These are phyloP conservation scores for Boletus tomentosulus DNA, from an alignment of 768 basidiomycete species.

Conservation along the genomic window DNA sequence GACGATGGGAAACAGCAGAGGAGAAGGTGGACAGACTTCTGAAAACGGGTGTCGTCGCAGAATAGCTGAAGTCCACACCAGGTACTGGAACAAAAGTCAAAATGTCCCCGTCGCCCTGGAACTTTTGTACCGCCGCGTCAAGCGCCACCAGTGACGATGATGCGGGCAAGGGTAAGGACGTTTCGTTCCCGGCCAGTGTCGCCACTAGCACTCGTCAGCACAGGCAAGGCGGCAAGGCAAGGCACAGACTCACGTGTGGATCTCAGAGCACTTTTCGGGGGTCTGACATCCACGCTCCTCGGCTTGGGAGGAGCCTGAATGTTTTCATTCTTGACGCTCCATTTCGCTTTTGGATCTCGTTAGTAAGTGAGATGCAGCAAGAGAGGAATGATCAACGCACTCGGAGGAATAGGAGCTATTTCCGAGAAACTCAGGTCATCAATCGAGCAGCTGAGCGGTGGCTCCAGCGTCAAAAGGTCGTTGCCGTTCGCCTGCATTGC, in stretches of 20 bases:
- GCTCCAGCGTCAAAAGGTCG: slow-evolving; percentile 2
- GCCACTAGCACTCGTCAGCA: slow-evolving; percentile 1
- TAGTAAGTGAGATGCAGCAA: not conserved
- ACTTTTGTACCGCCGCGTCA: not conserved
- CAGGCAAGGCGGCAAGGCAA: not conserved
- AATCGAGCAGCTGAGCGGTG: not conserved
- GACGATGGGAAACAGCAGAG: not conserved
- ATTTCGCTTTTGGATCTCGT: not conserved
- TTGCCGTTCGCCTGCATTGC: not conserved
- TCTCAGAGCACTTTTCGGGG: not conserved
- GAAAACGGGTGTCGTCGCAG: not conserved
- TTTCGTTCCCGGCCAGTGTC: not conserved
- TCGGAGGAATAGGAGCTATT: not conserved
- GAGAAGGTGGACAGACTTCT: slow-evolving; percentile 1
- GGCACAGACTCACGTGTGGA: slow-evolving; percentile 9
- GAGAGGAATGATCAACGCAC: not conserved
- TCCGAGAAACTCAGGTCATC: not conserved
- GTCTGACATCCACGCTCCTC: not conserved
- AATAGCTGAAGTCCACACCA: slow-evolving; percentile 4
- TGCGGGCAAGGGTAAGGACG: not conserved
- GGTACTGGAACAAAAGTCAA: not conserved
- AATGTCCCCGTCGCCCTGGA: not conserved
- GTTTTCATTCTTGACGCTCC: not conserved
- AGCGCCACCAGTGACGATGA: not conserved
- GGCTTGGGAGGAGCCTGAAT: not conserved